phyloP scores from a whole-genome alignment of 345 rosid species.

The Linum lewisii region DNA sequence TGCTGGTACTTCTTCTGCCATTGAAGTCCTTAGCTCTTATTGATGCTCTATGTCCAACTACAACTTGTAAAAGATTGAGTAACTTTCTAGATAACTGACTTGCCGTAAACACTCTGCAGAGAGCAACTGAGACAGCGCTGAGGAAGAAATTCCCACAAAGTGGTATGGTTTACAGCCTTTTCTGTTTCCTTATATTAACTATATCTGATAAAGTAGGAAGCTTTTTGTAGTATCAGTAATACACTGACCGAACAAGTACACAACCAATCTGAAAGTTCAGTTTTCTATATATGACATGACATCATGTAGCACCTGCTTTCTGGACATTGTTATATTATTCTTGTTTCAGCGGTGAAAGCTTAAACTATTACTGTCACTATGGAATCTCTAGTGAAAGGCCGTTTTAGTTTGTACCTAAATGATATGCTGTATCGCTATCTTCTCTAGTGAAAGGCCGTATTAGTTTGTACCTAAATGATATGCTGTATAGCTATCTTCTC shows the following conservation, averaged over 20 bases:
- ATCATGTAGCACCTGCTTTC: not conserved
- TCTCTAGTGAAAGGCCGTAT: not conserved
- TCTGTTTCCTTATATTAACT: not conserved
- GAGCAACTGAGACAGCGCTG: slow-evolving; percentile 49
- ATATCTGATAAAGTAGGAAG: not conserved
- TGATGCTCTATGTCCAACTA: not conserved
- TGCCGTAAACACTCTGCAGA: slow-evolving; percentile 24
- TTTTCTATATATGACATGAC: not conserved
- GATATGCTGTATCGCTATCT: not conserved
- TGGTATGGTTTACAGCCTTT: slow-evolving; percentile 23
- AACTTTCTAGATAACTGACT: slow-evolving; percentile 4
- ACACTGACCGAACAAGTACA: not conserved
- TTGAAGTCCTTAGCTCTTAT: no score
- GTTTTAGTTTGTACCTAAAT: no score
- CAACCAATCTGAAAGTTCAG: not conserved
- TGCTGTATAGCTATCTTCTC: no score
- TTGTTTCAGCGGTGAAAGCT: not conserved
- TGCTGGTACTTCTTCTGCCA: not conserved
- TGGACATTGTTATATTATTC: not conserved
- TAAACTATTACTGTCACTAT: no score
- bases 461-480: no score
- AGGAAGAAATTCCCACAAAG: slow-evolving; percentile 28
- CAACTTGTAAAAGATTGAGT: not conserved
- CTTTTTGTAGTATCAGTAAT: not conserved
- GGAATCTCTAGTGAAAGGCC: not conserved